Percentiles rank a stretch among this genome's conserved stretches.
Conservation (phyloP, 2,329 filamentous ascomycete species). For the Diplodia sapinea region DNA sequence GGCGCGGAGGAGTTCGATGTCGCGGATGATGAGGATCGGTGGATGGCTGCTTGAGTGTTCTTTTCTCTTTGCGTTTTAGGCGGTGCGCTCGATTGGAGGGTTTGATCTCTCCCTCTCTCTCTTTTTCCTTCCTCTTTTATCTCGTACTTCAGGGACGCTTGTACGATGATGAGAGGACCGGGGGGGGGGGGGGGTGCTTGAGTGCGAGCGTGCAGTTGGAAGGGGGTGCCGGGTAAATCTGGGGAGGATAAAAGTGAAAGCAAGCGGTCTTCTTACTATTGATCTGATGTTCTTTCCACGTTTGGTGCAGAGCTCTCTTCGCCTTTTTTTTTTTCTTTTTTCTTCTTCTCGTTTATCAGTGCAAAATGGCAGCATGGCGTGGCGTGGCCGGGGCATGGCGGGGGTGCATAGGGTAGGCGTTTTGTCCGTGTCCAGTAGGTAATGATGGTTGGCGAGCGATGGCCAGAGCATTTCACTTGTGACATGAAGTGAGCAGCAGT, state of each 20-base stretch:
- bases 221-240: too few relatives aligned
- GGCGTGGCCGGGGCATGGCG: neutral
- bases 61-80: neutral
- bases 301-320: neutral
- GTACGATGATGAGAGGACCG: too few relatives aligned
- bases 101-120: too few relatives aligned
- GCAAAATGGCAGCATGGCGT: neutral
- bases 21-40: constrained; percentile 56
- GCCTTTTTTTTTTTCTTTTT: neutral
- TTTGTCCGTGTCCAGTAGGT: neutral
- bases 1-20: constrained; percentile 56
- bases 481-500: too few relatives aligned
- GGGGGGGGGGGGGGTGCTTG: too few relatives aligned
- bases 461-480: too few relatives aligned
- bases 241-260: too few relatives aligned
- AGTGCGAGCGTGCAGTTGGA: too few relatives aligned
- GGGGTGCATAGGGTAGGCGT: constrained; percentile 8
- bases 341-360: neutral
- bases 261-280: too few relatives aligned
- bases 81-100: neutral
- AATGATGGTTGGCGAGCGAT: neutral
- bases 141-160: too few relatives aligned
- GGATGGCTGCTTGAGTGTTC: constrained; percentile 40
- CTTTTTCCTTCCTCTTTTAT: too few relatives aligned
- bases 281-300: too few relatives aligned